Evolutionary conservation across 768 basidiomycete species (phyloP).

Genomic region (Boletus subparvulus): DNA sequence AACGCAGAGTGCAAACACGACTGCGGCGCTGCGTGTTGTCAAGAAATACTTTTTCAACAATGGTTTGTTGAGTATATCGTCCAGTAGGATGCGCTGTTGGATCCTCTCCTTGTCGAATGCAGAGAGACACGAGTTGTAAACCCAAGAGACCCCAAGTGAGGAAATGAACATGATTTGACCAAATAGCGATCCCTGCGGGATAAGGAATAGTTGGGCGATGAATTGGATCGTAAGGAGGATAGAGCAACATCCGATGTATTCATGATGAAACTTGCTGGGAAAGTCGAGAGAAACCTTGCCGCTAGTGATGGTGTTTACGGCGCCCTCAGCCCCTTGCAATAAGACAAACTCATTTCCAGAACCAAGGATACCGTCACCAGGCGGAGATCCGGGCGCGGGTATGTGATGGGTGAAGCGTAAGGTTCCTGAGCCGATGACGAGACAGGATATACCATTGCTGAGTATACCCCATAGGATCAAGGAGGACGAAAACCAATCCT

Average conservation of each 20-base stretch:
- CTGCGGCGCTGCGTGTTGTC: slow-evolving; percentile 3
- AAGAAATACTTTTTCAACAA: background rate
- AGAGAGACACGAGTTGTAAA: slow-evolving; percentile 28
- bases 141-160: slow-evolving; percentile 27
- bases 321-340: slow-evolving; percentile 7
- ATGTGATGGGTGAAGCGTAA: slow-evolving; percentile 14
- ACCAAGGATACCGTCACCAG: slow-evolving; percentile 26
- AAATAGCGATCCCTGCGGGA: slow-evolving; percentile 29
- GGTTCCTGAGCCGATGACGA: slow-evolving; percentile 21
- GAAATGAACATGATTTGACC: slow-evolving; percentile 32
- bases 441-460: slow-evolving; percentile 28
- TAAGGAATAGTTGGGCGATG: slow-evolving; percentile 28
- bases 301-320: slow-evolving; percentile 28
- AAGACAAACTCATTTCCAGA: slow-evolving; percentile 6
- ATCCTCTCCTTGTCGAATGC: slow-evolving; percentile 32
- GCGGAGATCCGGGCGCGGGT: slow-evolving; percentile 17
- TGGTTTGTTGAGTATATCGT: background rate
- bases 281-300: slow-evolving; percentile 14
- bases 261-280: background rate
- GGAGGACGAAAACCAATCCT: slow-evolving; percentile 27
- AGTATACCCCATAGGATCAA: slow-evolving; percentile 32
- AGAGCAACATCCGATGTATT: slow-evolving; percentile 16
- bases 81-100: slow-evolving; percentile 9
- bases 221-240: slow-evolving; percentile 26
- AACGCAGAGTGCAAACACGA: slow-evolving; percentile 4